Conservation (phyloP, 108 stramenopile genomes). For the Pelagomonas calceolata region DNA sequence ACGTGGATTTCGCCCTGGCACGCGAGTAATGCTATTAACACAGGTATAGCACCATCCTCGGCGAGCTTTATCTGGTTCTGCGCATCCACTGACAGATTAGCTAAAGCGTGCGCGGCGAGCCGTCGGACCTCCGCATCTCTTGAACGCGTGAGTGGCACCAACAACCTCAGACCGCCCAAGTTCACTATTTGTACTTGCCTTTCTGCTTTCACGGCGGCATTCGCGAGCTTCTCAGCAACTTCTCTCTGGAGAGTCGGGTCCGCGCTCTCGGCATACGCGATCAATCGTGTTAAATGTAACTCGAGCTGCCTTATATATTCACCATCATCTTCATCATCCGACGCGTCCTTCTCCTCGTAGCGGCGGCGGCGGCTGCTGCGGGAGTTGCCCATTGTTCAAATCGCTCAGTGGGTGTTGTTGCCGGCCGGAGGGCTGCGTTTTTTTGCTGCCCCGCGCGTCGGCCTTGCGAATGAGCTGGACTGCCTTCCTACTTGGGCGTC, state of each 20-base stretch:
- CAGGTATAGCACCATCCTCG: conserved; percentile 42
- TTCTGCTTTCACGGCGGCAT: conserved; percentile 13
- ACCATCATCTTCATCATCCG: no score
- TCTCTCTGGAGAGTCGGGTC: conserved; percentile 37
- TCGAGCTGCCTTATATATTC: no score
- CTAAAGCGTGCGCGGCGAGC: conserved; percentile 51
- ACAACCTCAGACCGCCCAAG: conserved; percentile 31
- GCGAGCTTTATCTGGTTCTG: conserved; percentile 45
- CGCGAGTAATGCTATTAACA: conserved; percentile 29
- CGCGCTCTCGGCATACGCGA: conserved; percentile 44
- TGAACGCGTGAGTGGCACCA: conserved; percentile 44
- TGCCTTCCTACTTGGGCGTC: no score
- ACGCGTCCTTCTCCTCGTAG: no score
- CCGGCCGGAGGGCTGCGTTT: no score
- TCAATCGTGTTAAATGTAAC: conserved; percentile 33
- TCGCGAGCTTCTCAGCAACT: conserved; percentile 43
- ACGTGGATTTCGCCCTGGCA: conserved; percentile 1
- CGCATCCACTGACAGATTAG: conserved; percentile 45
- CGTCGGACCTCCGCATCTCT: conserved; percentile 42
- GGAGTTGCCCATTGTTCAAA: no score
- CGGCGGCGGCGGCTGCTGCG: no score
- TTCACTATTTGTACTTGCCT: conserved; percentile 10
- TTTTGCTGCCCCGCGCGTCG: no score
- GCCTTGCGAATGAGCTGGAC: no score
- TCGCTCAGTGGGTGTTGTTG: no score